Percentiles rank a stretch among this genome's conserved stretches.
phyloP scores from a whole-genome alignment of 2,329 filamentous ascomycete genomes.

The Pseudogymnoascus sp. region DNA sequence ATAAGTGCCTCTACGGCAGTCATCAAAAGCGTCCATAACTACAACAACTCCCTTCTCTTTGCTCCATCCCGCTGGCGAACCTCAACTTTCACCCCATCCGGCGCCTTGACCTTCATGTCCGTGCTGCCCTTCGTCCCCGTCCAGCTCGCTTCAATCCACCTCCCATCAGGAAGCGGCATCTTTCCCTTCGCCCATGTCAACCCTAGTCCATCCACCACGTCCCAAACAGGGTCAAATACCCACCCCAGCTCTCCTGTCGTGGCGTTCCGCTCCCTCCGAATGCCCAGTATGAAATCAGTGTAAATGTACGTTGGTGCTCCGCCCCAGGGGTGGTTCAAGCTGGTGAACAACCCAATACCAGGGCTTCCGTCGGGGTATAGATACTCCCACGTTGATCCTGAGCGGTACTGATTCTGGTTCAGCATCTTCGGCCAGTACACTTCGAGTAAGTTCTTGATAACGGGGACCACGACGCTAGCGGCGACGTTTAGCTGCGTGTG shows the following conservation, averaged over 20 bases:
- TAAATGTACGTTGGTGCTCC: slow-evolving; percentile 38
- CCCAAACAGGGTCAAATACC: slow-evolving; percentile 3
- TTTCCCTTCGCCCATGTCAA: background rate
- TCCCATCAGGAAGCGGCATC: background rate
- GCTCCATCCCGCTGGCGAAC: background rate
- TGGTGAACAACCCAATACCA: slow-evolving; percentile 36
- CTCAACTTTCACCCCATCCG: background rate
- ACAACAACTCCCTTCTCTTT: slow-evolving; percentile 1
- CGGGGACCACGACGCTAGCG: background rate
- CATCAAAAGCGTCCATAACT: background rate
- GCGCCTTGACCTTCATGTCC: background rate
- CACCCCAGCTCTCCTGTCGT: background rate
- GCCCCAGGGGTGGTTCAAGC: slow-evolving; percentile 37
- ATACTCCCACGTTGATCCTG: slow-evolving; percentile 40
- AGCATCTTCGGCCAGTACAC: slow-evolving; percentile 37
- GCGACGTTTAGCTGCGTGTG: slow-evolving; percentile 21
- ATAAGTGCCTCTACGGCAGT: background rate
- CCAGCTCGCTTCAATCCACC: slow-evolving; percentile 1
- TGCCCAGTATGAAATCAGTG: slow-evolving; percentile 29
- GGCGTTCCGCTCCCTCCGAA: slow-evolving; percentile 17
- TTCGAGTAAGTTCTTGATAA: slow-evolving; percentile 27
- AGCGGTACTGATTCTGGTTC: slow-evolving; percentile 28
- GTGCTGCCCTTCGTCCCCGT: background rate
- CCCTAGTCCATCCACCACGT: background rate
- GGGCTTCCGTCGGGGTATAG: slow-evolving; percentile 32